Percentiles rank a stretch among this genome's conserved stretches.
Conservation (phyloP, 768 basidiomycete genomes). For the Auricularia sp. region DNA sequence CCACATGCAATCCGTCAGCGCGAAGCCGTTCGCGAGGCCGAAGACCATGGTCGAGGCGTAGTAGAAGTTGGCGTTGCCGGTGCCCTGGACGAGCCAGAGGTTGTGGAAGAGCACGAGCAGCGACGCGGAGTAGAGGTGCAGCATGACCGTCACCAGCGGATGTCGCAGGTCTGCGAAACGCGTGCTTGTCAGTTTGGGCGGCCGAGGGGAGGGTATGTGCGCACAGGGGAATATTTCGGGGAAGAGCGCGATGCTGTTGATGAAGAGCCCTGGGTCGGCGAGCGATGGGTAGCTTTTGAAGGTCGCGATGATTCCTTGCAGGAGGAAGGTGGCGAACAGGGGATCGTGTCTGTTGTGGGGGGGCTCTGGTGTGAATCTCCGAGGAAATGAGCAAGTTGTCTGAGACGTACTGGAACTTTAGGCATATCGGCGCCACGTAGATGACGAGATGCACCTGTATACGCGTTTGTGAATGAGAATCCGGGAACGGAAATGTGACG, state of each 20-base stretch:
- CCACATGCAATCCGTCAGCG: constrained; percentile 70
- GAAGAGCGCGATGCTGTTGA: constrained; percentile 70
- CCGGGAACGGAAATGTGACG: constrained; percentile 25
- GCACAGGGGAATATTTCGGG: constrained; percentile 75
- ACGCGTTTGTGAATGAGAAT: constrained; percentile 25
- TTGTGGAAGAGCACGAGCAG: constrained; percentile 87
- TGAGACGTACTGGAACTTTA: constrained; percentile 68
- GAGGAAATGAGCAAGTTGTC: background rate
- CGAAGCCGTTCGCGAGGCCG: constrained; percentile 78
- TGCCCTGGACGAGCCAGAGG: constrained; percentile 83
- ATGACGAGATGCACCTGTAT: constrained; percentile 54
- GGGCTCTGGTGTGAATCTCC: background rate
- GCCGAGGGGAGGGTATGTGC: constrained; percentile 19
- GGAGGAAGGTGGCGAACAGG: constrained; percentile 65
- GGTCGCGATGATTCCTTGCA: constrained; percentile 64
- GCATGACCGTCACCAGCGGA: constrained; percentile 71
- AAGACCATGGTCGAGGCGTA: constrained; percentile 94
- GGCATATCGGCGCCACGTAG: constrained; percentile 73
- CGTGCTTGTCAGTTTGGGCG: background rate
- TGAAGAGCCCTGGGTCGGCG: constrained; percentile 78
- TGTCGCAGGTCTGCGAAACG: constrained; percentile 61
- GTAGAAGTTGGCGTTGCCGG: constrained; percentile 97
- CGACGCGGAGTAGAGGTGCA: constrained; percentile 74
- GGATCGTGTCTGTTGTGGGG: constrained; percentile 57
- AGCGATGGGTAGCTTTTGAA: constrained; percentile 92